Evolutionary conservation across 345 rosid genomes (phyloP), one percentile per base, ranked within the genome.

Genomic region (Aquilaria yunnanensis): DNA sequence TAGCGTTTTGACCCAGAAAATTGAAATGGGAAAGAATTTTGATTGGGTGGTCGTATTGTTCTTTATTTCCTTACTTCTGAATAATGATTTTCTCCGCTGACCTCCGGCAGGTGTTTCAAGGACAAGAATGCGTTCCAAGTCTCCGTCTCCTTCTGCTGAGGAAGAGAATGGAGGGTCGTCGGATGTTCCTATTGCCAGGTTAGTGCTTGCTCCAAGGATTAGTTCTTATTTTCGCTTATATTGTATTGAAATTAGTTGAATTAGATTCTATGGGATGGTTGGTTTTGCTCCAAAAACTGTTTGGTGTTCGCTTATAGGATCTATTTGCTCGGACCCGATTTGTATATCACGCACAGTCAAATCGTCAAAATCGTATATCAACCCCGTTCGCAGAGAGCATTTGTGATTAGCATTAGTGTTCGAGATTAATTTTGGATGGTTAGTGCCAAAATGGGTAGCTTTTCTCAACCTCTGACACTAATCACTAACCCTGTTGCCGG

Each of bases 121-220:
- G 59, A 30, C 3, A 32, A 57, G 32, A 60, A 83, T 83, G 88
- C 85, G 68, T 49, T 78, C 83, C 1, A 79, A 78, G 62, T 58
- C 70, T 75, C 70, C 78, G 69, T 64, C 81, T 41, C 66, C 80
- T 41, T 54, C 65, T 46, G 68, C 47, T 67, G 81, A 79, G 61
- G 57, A 79, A 62, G 74, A 64, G 9, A 68, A 72, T 75, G 62
- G 23, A 51, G 33, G 3, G 2, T 37, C 47, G 6, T 58, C 34
- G 14, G 74, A 74, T 51, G 54, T 53, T 58, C 41, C 77, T 51
- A 10, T 34, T 9, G 58, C 32, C 47, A 57, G 77, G 80, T 77
- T 57, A 63, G 70, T 54, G 2, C n/a, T 71, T 50, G 16, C 3
- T 37, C 8, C 30, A 63, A 52, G 51, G 63, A 52, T 60, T 59